Conservation (phyloP, 1,139 yeast species). For the Suhomyces chickasaworum region DNA sequence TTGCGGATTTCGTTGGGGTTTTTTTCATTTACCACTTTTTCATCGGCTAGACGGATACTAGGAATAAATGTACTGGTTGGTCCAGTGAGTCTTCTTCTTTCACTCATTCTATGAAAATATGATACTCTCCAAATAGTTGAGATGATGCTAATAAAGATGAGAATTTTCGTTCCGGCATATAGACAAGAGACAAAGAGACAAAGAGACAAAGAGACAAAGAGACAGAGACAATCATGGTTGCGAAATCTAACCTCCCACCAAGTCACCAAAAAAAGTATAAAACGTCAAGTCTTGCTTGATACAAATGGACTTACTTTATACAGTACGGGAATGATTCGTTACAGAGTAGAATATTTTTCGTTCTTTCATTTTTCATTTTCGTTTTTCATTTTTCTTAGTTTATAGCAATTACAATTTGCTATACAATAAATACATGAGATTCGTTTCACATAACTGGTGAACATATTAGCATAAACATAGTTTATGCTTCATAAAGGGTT, state of each 20-base stretch:
- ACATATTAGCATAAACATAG: not conserved
- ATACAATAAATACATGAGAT: slow-evolving; percentile 1
- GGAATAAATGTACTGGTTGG: slow-evolving; percentile 62
- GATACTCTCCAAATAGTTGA: not conserved
- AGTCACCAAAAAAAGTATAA: too few species aligned
- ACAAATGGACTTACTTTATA: too few species aligned
- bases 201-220: too few species aligned
- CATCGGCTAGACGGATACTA: slow-evolving; percentile 21
- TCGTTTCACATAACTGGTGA: not conserved
- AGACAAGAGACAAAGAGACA: too few species aligned
- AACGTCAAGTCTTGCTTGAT: too few species aligned
- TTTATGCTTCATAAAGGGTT: not conserved
- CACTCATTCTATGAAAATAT: slow-evolving; percentile 30
- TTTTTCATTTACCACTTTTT: slow-evolving; percentile 5
- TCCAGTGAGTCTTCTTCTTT: slow-evolving; percentile 73
- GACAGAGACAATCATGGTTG: too few species aligned
- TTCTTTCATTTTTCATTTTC: too few species aligned
- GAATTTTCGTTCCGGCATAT: slow-evolving; percentile 12
- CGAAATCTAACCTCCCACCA: too few species aligned
- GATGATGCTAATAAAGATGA: slow-evolving; percentile 3
- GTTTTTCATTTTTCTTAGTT: too few species aligned
- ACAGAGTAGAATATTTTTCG: too few species aligned
- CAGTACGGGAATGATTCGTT: too few species aligned
- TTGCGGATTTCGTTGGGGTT: slow-evolving; percentile 31
- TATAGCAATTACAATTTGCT: not conserved